phyloP scores from a whole-genome alignment of 345 rosid species.

The Jatropha curcas region DNA sequence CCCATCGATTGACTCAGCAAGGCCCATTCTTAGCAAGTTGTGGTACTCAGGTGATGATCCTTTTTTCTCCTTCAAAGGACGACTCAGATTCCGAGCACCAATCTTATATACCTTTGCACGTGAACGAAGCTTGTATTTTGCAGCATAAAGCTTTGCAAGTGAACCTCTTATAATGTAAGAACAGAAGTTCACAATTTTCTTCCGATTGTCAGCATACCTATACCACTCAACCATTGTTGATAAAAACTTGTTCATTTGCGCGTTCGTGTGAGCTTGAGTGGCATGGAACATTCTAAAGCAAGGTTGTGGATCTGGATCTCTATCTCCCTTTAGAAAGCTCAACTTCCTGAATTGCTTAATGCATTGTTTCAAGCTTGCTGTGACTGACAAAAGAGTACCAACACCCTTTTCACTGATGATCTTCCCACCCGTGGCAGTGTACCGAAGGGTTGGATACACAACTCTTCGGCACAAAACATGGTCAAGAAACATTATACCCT shows the following conservation, averaged over 20 bases:
- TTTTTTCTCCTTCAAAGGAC: slow-evolving; percentile 87
- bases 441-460: slow-evolving; percentile 92
- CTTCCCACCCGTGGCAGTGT: slow-evolving; percentile 96
- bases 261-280: slow-evolving; percentile 90
- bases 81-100: slow-evolving; percentile 64
- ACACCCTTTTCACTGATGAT: slow-evolving; percentile 97
- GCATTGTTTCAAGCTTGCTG: slow-evolving; percentile 93
- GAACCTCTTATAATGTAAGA: slow-evolving; percentile 88
- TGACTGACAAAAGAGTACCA: slow-evolving; percentile 90
- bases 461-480: slow-evolving; percentile 95
- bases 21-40: slow-evolving; percentile 86
- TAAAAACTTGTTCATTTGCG: slow-evolving; percentile 93
- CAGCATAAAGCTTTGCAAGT: slow-evolving; percentile 94
- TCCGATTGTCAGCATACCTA: slow-evolving; percentile 83
- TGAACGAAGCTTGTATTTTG: slow-evolving; percentile 91
- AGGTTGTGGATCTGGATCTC: slow-evolving; percentile 96
- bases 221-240: slow-evolving; percentile 90
- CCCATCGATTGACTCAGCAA: slow-evolving; percentile 86
- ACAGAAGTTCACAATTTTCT: slow-evolving; percentile 85
- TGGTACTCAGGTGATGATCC: slow-evolving; percentile 87
- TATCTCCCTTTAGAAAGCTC: slow-evolving; percentile 81
- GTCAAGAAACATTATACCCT: slow-evolving; percentile 98
- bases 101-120: slow-evolving; percentile 88
- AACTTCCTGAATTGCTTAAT: slow-evolving; percentile 90
- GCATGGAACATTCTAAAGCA: slow-evolving; percentile 99